Base-by-base conservation (phyloP, 1,284 basidiomycete species). In the Tremellales sp. region DNA sequence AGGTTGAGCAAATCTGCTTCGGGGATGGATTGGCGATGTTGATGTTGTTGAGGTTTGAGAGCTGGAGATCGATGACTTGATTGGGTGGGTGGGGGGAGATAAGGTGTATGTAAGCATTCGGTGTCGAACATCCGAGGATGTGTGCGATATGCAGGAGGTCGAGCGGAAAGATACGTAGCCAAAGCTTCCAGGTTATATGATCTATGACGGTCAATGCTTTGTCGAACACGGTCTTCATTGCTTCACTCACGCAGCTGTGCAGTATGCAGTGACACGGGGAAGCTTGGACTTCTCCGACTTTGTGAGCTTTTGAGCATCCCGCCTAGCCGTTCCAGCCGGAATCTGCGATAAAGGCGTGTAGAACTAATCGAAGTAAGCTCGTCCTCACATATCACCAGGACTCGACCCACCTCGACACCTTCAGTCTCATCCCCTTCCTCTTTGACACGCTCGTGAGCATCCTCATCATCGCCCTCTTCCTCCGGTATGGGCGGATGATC, bases 251-350 rank as follows among this genome's bases (percentile, higher is more conserved):
- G 83, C 85, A 33, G 92, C 89, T 13, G 92, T 97, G 48, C 90
- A 89, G 74, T 96, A 97, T 2, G 92, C 92, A 3, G 92, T 96
- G 17, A 94, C 92, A 58, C 93, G 78, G n/a, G 93, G 91, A 26
- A 97, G 73, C 37, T 86, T 89, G 60, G 92, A 91, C 29, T 92
- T 91, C 65, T 93, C 93, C 72, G 87, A 89, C 75, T 94, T 93
- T 0, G 92, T 97, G 55, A 97, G 74, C 51, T 81, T 83, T 52
- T 90, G 75, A 0, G 93, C 93, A 78, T 97, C 92, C 53, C 90
- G 80, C 42, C 91, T 81, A 27, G 93, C 93, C 33, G 89, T 91
- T 2, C 93, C 93, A 42, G 91, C 90, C 2, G 93, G 93, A 52
- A 97, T 97, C 43, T 89, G 83, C 8, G 86, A 86, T 50, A 94